Evolutionary conservation across 1,284 basidiomycete genomes (phyloP).

Genomic region (Microbotryum violaceum): DNA sequence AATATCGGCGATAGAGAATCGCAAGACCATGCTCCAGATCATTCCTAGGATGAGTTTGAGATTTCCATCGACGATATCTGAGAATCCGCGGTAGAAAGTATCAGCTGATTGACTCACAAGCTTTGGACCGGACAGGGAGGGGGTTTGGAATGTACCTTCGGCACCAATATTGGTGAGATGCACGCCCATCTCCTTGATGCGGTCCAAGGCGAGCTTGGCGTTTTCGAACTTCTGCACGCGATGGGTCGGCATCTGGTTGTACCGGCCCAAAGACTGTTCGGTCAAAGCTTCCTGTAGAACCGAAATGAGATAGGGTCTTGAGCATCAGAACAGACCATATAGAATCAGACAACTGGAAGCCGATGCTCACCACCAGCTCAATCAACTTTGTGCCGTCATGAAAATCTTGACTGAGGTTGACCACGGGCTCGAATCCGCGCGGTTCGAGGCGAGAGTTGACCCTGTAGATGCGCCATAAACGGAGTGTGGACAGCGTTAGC

Average conservation of each 20-base stretch:
- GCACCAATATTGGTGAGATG: conserved; percentile 96
- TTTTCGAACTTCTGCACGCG: conserved; percentile 97
- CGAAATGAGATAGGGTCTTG: not conserved
- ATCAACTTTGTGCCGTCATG: conserved; percentile 92
- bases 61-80: conserved; percentile 96
- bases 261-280: conserved; percentile 80
- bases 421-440: conserved; percentile 80
- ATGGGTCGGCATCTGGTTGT: conserved; percentile 82
- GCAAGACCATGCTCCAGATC: conserved; percentile 96
- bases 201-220: conserved; percentile 89
- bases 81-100: not conserved
- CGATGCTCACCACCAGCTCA: conserved; percentile 61
- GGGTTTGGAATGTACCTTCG: conserved; percentile 50
- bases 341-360: not conserved
- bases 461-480: conserved; percentile 44
- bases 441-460: conserved; percentile 89
- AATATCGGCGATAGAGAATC: conserved; percentile 97
- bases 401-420: conserved; percentile 78
- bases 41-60: conserved; percentile 94
- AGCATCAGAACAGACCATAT: conserved; percentile 7
- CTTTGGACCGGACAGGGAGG: not conserved
- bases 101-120: not conserved
- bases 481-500: no score
- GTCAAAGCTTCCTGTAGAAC: conserved; percentile 44
- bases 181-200: conserved; percentile 88